Base-by-base conservation (phyloP, 306 rosid species). In the Citrullus colocynthis region DNA sequence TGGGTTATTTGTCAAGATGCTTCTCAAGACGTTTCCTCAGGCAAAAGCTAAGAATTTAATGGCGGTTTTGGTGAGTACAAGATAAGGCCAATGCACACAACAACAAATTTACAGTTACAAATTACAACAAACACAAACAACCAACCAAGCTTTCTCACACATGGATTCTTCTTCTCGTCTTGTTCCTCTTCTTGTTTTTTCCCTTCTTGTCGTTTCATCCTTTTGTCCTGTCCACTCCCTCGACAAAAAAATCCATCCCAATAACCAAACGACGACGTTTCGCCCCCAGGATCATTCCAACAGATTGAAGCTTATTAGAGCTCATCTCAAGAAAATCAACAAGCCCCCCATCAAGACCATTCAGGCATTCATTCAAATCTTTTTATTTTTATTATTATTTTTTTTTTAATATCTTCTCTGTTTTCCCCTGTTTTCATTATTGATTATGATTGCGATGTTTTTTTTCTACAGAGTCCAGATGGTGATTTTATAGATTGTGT, bases 401-500 rank as follows among this genome's bases (percentile, higher is more conserved):
- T 78, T 0, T 1, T 6, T 17, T 8, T 6, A 60, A 13, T 14
- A 52, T 15, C 41, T 61, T 18, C 67, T 61, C 76, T 85, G 81
- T 83, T 73, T 76, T 15, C 1, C 63, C 59, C 58, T 79, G 82
- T 80, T 83, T 30, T 81, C 92, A 17, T 5, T 18, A 2, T 67
- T 42, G 51, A 67, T 34, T 34, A 0, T 64, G 6, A 36, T 9
- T 32, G 6, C 3, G 4, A 21, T 34, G 37, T 69, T 48, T 20
- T 9, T 65, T 71, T 30, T 24, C 3, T 71, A 39, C 61, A 73
- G 77, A 73, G 77, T 28, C 77, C 48, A 2, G 77, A 94, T 10
- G 98, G 96, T 60, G 98, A 94, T 84, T 63, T 89, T 20, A 90
- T 94, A 80, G 97, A 94, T 30, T 94, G 98, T 69, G 93, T 94